Conservation (phyloP, 1,284 basidiomycete genomes). For the Irpex rosettiformis region DNA sequence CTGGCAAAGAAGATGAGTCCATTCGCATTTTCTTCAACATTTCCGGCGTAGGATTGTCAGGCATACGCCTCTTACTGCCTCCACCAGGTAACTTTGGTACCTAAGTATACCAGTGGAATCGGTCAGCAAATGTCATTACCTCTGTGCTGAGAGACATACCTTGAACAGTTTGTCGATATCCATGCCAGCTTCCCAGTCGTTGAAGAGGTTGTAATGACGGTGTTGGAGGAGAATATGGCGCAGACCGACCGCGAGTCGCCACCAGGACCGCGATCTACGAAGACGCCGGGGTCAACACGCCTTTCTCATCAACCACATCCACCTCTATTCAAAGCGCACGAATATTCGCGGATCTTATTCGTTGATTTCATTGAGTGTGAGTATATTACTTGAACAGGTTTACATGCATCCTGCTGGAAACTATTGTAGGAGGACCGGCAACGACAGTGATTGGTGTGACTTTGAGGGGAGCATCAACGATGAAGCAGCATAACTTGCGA, state of each 20-base stretch:
- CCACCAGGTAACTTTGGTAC: slow-evolving; percentile 65
- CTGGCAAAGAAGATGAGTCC: slow-evolving; percentile 30
- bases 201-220: background rate
- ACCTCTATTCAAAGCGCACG: background rate
- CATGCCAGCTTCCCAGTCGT: slow-evolving; percentile 41
- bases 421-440: no score
- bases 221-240: no score
- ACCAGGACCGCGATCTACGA: no score
- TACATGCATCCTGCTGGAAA: no score
- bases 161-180: slow-evolving; percentile 83
- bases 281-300: background rate
- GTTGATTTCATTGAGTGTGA: no score
- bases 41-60: slow-evolving; percentile 79
- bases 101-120: slow-evolving; percentile 32
- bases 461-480: no score
- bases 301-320: background rate
- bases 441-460: no score
- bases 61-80: slow-evolving; percentile 74
- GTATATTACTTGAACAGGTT: no score
- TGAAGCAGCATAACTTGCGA: no score
- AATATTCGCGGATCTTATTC: no score
- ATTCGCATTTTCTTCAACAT: slow-evolving; percentile 76
- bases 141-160: slow-evolving; percentile 34
- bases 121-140: background rate
- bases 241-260: no score